Evolutionary conservation across 2,329 filamentous ascomycete genomes (phyloP).

Genomic region (Microsporum ferrugineum): DNA sequence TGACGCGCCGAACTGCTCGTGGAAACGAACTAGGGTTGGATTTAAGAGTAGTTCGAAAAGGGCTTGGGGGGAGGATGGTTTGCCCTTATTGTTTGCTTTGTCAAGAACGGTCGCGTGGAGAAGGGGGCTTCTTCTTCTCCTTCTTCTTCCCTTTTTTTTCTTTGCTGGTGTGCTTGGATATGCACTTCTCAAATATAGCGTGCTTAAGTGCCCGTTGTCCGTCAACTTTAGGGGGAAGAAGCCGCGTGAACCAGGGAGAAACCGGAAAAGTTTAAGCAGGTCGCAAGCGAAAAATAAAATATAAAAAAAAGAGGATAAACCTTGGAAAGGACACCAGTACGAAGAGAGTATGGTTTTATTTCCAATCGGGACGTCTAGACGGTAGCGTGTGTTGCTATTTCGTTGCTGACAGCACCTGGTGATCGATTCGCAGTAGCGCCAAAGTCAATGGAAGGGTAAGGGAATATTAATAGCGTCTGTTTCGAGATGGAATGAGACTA

Average conservation of each 20-base stretch:
- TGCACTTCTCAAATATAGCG: constrained; percentile 5
- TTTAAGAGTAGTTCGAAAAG: constrained; percentile 2
- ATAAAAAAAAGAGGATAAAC: neutral
- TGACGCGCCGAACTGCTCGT: constrained; percentile 4
- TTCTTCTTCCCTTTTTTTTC: neutral
- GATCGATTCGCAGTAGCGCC: constrained; percentile 6
- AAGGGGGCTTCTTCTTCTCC: neutral
- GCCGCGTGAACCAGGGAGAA: constrained; percentile 5
- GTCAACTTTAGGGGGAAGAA: constrained; percentile 4
- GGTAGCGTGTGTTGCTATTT: neutral
- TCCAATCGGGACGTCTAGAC: constrained; percentile 2
- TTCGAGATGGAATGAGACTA: constrained; percentile 2
- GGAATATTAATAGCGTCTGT: constrained; percentile 3
- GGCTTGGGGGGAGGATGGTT: constrained; percentile 1
- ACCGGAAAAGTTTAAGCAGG: constrained; percentile 1
- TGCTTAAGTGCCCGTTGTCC: constrained; percentile 5
- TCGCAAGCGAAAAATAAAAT: neutral
- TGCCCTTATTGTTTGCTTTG: neutral
- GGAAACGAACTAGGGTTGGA: constrained; percentile 4
- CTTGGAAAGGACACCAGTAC: constrained; percentile 3
- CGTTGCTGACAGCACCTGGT: constrained; percentile 3
- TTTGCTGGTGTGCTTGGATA: constrained; percentile 2
- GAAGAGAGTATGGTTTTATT: constrained; percentile 3
- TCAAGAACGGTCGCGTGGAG: neutral
- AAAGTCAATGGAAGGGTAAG: neutral